These are phyloP conservation scores for Puccinia horiana DNA, from an alignment of 1,284 basidiomycete genomes.

Conservation along the genomic window DNA sequence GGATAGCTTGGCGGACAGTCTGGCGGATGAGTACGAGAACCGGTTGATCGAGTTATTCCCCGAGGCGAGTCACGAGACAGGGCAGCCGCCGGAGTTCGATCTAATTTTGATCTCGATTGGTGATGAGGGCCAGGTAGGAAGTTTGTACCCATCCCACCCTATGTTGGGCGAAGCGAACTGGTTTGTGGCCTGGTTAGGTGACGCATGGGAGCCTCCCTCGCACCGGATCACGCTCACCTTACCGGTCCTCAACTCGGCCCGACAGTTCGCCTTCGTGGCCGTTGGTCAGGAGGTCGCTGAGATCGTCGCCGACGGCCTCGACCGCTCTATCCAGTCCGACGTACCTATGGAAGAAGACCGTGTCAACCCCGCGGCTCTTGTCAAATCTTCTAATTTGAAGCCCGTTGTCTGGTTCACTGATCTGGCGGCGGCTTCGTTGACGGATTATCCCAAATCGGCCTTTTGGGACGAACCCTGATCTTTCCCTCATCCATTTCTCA, in stretches of 20 bases:
- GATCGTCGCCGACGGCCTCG: conserved; percentile 31
- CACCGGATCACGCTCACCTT: conserved; percentile 44
- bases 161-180: conserved; percentile 48
- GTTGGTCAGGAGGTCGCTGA: conserved; percentile 23
- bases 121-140: conserved; percentile 38
- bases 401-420: conserved; percentile 47
- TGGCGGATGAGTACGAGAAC: conserved; percentile 47
- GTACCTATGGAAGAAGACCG: conserved; percentile 49
- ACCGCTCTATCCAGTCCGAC: conserved; percentile 41
- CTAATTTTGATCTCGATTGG: conserved; percentile 36
- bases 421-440: conserved; percentile 4
- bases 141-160: conserved; percentile 40
- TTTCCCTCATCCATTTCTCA: neutral
- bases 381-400: conserved; percentile 30
- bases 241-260: conserved; percentile 35
- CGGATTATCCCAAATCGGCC: conserved; percentile 41
- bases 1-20: conserved; percentile 35
- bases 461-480: conserved; percentile 46
- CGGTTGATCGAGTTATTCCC: conserved; percentile 38
- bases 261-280: conserved; percentile 39
- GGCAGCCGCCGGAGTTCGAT: conserved; percentile 40
- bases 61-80: conserved; percentile 38
- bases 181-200: conserved; percentile 47
- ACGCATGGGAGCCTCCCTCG: conserved; percentile 27
- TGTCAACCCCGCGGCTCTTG: conserved; percentile 36